Percentiles rank a stretch among this genome's conserved stretches.
Conservation (phyloP, 805 yeast species). For the Wickerhamiella kurtzmanii region DNA sequence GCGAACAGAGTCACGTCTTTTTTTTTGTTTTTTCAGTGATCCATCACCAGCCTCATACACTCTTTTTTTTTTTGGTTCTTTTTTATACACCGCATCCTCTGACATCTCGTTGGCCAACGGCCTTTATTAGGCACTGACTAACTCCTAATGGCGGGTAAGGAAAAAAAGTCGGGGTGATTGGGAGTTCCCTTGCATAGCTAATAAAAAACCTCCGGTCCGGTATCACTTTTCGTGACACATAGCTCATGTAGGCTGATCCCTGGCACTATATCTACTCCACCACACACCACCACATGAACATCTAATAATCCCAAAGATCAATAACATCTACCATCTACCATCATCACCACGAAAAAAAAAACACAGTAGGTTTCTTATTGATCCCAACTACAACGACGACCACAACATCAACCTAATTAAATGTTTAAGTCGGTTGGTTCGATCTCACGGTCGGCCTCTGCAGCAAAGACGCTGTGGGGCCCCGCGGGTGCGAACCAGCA, state of each 20-base stretch:
- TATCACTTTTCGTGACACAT: background rate
- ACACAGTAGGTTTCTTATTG: background rate
- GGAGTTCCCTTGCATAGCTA: background rate
- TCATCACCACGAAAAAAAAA: background rate
- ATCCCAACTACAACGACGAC: too few species aligned
- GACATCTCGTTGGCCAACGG: too few species aligned
- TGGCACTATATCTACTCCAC: background rate
- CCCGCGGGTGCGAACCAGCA: slow-evolving; percentile 18
- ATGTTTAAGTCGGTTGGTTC: slow-evolving; percentile 27
- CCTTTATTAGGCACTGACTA: background rate
- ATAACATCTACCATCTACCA: background rate
- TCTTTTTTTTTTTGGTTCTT: too few species aligned
- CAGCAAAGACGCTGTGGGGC: slow-evolving; percentile 29
- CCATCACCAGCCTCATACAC: too few species aligned
- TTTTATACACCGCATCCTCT: too few species aligned
- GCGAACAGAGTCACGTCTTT: too few species aligned
- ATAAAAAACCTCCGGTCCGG: background rate
- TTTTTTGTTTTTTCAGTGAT: too few species aligned
- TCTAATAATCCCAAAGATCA: background rate
- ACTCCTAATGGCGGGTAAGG: background rate
- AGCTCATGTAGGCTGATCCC: background rate
- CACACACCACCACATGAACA: background rate
- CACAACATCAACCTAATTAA: too few species aligned
- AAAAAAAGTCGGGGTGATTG: background rate
- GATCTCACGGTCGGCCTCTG: slow-evolving; percentile 27